Percentiles rank a stretch among this genome's conserved stretches.
phyloP scores from a whole-genome alignment of 2,329 filamentous ascomycete genomes.

The Ophiocordyceps camponoti-leonardi region DNA sequence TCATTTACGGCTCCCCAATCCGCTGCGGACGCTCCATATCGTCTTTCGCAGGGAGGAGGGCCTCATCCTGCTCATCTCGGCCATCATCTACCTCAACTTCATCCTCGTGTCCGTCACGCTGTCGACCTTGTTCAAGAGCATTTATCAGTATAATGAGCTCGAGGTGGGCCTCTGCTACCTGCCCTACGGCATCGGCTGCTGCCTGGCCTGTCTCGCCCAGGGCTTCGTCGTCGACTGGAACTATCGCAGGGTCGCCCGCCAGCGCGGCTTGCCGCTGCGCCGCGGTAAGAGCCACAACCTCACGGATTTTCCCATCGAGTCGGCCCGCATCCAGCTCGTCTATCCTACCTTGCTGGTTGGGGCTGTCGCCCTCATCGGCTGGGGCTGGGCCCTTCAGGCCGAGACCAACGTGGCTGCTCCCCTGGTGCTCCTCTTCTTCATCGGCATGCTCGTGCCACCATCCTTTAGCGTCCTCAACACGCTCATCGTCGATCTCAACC shows the following conservation, averaged over 20 bases:
- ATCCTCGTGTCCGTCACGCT: constrained; percentile 36
- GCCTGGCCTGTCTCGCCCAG: constrained; percentile 28
- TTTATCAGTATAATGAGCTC: constrained; percentile 33
- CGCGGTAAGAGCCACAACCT: constrained; percentile 37
- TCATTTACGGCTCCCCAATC: constrained; percentile 37
- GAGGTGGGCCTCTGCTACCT: constrained; percentile 37
- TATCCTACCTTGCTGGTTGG: constrained; percentile 37
- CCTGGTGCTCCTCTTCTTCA: constrained; percentile 36
- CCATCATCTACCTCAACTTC: constrained; percentile 37
- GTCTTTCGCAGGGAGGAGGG: constrained; percentile 40
- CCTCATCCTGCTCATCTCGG: constrained; percentile 33
- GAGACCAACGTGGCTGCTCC: constrained; percentile 35
- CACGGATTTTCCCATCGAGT: constrained; percentile 34
- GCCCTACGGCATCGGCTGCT: constrained; percentile 34
- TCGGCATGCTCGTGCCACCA: constrained; percentile 40
- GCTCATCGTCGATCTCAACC: constrained; percentile 45
- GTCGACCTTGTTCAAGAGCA: constrained; percentile 30
- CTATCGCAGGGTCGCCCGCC: constrained; percentile 48
- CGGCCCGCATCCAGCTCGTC: constrained; percentile 34
- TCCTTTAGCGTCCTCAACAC: constrained; percentile 47
- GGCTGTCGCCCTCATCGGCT: constrained; percentile 32
- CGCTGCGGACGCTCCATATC: constrained; percentile 34
- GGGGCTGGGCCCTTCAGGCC: constrained; percentile 38
- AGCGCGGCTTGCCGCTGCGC: constrained; percentile 42
- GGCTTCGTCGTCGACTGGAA: constrained; percentile 49